phyloP scores from a whole-genome alignment of 1,284 basidiomycete genomes.

The Rhodotorula sp. region DNA sequence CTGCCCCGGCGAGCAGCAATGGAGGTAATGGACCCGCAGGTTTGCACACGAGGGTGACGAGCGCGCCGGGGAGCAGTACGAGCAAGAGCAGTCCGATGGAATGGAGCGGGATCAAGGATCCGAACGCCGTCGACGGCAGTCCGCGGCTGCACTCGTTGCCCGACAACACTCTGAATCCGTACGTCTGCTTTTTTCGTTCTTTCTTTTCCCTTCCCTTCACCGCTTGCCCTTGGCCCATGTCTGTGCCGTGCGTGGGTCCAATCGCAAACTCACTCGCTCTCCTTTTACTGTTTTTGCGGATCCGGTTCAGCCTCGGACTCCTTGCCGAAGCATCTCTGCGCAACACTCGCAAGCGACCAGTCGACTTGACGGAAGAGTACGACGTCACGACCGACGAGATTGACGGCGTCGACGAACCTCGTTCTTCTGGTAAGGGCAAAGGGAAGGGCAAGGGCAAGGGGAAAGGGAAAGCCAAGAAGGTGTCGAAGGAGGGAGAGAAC shows the following conservation, averaged over 20 bases:
- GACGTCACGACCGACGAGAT: slow-evolving; percentile 27
- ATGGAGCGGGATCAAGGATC: slow-evolving; percentile 41
- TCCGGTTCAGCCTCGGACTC: slow-evolving; percentile 60
- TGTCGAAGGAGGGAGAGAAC: slow-evolving; percentile 4
- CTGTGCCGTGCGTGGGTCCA: background rate
- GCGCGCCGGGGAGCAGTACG: slow-evolving; percentile 16
- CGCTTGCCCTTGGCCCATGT: background rate
- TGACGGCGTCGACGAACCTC: background rate
- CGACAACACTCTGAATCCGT: slow-evolving; percentile 82
- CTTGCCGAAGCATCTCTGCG: slow-evolving; percentile 87
- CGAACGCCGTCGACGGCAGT: slow-evolving; percentile 47
- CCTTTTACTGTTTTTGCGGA: background rate
- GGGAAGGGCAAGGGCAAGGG: slow-evolving; percentile 18
- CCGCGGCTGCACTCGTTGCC: slow-evolving; percentile 83
- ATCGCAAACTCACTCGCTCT: background rate
- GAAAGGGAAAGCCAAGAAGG: slow-evolving; percentile 17
- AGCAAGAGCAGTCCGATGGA: slow-evolving; percentile 32
- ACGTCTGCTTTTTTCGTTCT: background rate
- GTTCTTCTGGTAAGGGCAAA: slow-evolving; percentile 7
- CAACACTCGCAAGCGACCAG: slow-evolving; percentile 59
- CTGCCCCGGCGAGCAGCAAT: background rate
- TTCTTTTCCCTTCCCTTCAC: background rate
- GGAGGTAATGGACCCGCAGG: background rate
- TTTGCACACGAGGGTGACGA: background rate
- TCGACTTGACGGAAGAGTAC: slow-evolving; percentile 35